These are phyloP conservation scores for Metarhizium sp. DNA, from an alignment of 2,329 filamentous ascomycete species.

Conservation along the genomic window DNA sequence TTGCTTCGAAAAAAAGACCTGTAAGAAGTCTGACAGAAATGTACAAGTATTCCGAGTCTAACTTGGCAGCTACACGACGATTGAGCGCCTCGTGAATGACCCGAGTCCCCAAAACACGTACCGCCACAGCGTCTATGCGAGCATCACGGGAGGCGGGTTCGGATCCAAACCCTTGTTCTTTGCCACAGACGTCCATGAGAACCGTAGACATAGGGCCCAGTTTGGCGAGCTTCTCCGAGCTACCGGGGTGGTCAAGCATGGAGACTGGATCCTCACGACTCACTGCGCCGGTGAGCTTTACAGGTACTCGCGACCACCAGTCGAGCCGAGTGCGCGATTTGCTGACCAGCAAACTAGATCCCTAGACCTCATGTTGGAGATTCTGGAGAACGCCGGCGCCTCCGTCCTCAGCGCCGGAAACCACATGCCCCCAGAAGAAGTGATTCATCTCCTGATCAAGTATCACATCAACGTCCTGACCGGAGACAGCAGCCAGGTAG, in stretches of 20 bases:
- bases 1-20: background rate
- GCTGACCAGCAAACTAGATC: conserved; percentile 13
- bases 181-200: conserved; percentile 28
- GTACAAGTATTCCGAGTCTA: background rate
- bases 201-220: conserved; percentile 26
- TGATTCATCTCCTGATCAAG: conserved; percentile 17
- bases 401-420: conserved; percentile 27
- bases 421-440: conserved; percentile 13
- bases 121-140: conserved; percentile 27
- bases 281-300: conserved; percentile 28
- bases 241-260: conserved; percentile 19
- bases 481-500: conserved; percentile 28
- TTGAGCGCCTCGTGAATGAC: conserved; percentile 27
- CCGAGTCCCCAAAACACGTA: conserved; percentile 23
- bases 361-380: conserved; percentile 29
- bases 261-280: conserved; percentile 29
- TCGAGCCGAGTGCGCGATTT: background rate
- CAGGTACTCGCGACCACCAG: conserved; percentile 16
- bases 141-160: conserved; percentile 29
- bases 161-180: conserved; percentile 27
- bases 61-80: conserved; percentile 21
- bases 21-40: background rate
- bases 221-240: conserved; percentile 22
- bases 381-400: conserved; percentile 31
- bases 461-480: conserved; percentile 28